phyloP scores from a whole-genome alignment of 139 green algal genomes.

The Ettlia oleoabundans region DNA sequence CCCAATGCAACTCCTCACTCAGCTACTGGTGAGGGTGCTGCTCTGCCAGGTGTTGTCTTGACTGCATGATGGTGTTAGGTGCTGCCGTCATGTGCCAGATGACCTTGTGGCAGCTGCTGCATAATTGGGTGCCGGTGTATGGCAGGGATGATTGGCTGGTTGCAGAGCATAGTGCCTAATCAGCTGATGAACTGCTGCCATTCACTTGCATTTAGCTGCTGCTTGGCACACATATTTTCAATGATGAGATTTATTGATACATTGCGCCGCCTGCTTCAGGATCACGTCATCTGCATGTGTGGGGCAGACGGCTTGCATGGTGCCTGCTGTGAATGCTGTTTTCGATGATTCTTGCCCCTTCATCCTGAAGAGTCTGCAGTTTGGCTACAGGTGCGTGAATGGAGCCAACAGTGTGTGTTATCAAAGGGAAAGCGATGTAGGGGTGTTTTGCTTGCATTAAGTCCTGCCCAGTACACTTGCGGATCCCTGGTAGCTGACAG shows the following conservation, averaged over 20 bases:
- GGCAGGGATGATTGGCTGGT: too few species aligned
- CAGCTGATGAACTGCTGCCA: too few species aligned
- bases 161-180: too few species aligned
- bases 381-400: slow-evolving; percentile 20
- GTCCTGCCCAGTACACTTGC: not conserved
- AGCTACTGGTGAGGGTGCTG: not conserved
- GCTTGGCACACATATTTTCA: not conserved
- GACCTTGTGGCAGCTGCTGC: too few species aligned
- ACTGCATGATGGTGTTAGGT: not conserved
- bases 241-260: not conserved
- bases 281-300: not conserved
- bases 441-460: not conserved
- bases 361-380: slow-evolving; percentile 3
- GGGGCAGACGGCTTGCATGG: not conserved
- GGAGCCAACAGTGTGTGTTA: too few species aligned
- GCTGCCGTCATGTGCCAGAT: too few species aligned
- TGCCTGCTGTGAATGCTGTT: slow-evolving; percentile 5
- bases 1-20: slow-evolving; percentile 1
- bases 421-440: not conserved
- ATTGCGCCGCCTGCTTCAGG: not conserved
- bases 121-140: too few species aligned
- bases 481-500: not conserved
- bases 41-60: not conserved
- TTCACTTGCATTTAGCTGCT: not conserved
- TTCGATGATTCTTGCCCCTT: slow-evolving; percentile 15